Conservation (phyloP, 169 alveolate species). For the Plasmodium berghei region DNA sequence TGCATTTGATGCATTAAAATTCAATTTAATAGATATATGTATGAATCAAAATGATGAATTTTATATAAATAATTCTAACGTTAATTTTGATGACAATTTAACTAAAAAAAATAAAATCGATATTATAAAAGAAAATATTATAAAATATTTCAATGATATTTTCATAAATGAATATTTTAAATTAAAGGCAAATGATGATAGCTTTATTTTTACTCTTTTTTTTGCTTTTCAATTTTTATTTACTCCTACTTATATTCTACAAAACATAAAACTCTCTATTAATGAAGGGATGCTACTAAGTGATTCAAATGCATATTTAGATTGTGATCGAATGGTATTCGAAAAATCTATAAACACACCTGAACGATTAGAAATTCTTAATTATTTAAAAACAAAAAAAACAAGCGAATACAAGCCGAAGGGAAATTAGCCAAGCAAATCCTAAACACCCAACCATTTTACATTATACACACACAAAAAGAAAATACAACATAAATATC, state of each 20-base stretch:
- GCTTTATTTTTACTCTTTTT: conserved; percentile 56
- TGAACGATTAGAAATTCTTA: conserved; percentile 22
- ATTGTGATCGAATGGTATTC: conserved; percentile 25
- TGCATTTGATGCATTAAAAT: conserved; percentile 37
- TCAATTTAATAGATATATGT: conserved; percentile 60
- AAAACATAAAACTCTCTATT: conserved; percentile 30
- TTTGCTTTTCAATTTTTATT: conserved; percentile 68
- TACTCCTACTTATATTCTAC: conserved; percentile 35
- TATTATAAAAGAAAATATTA: conserved; percentile 26
- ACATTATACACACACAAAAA: not conserved
- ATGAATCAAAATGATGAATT: conserved; percentile 19
- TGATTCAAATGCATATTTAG: conserved; percentile 43
- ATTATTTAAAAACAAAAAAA: conserved; percentile 21
- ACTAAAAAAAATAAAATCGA: conserved; percentile 14
- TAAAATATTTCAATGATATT: conserved; percentile 28
- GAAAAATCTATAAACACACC: conserved; percentile 33
- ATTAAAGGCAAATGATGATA: conserved; percentile 19
- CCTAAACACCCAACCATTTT: not conserved
- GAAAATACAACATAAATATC: not conserved
- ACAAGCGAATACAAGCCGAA: not conserved
- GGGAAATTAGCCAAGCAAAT: not conserved
- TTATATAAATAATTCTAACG: conserved; percentile 21
- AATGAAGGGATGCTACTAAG: conserved; percentile 35
- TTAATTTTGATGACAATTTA: conserved; percentile 15
- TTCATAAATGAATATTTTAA: conserved; percentile 7